phyloP scores from a whole-genome alignment of 805 yeast genomes.

The Pichia paraexigua region DNA sequence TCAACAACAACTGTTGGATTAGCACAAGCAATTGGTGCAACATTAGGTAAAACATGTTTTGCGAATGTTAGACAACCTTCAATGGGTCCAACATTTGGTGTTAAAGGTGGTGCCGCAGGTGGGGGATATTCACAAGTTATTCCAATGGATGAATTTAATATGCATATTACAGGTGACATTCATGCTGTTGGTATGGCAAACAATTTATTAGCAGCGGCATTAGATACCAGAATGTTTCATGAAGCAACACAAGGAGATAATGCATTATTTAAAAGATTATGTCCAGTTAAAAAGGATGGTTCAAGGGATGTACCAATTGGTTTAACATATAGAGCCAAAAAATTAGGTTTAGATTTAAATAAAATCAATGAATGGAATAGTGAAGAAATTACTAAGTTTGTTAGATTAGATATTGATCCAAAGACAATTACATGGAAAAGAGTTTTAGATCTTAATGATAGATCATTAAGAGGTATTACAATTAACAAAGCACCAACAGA shows the following conservation, averaged over 20 bases:
- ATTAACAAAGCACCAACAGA: conserved; percentile 91
- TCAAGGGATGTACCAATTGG: conserved; percentile 69
- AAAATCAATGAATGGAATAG: conserved; percentile 73
- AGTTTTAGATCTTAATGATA: conserved; percentile 91
- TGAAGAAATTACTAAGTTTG: conserved; percentile 68
- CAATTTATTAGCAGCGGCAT: conserved; percentile 90
- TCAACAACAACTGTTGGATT: conserved; percentile 93
- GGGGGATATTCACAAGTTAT: conserved; percentile 98
- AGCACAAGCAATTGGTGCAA: conserved; percentile 95
- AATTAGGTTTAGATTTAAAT: conserved; percentile 73
- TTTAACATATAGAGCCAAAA: conserved; percentile 66
- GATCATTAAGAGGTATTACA: conserved; percentile 82
- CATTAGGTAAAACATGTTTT: conserved; percentile 69
- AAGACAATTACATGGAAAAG: conserved; percentile 85
- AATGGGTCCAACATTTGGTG: conserved; percentile 98
- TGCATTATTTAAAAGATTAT: conserved; percentile 76
- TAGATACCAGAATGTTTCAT: conserved; percentile 95
- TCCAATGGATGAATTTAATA: conserved; percentile 98
- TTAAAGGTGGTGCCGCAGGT: conserved; percentile 99
- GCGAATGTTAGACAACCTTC: conserved; percentile 97
- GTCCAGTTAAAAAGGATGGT: conserved; percentile 75
- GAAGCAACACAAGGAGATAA: conserved; percentile 74
- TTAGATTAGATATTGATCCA: conserved; percentile 83
- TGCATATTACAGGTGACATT: conserved; percentile 96
- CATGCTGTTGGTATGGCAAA: conserved; percentile 95